Base-by-base conservation (phyloP, 2,329 filamentous ascomycete genomes). In the Pyrenochaeta sp. region DNA sequence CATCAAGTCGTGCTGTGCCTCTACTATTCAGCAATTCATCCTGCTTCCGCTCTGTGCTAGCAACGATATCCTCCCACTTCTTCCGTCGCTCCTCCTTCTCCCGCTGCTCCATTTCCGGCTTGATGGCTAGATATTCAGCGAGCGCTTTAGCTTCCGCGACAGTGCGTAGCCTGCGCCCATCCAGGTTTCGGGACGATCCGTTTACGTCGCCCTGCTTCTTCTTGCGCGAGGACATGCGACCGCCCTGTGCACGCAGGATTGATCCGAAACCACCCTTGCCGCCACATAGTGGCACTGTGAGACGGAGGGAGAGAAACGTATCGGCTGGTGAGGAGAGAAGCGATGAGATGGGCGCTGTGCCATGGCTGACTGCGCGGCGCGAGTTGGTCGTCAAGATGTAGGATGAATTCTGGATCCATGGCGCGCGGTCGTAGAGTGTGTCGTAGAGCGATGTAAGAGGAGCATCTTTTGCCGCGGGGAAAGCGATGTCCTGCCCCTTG, bases 191-290 rank as follows among this genome's bases (percentile, higher is more conserved):
- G 73, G 92, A 97, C 2, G 93, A 97, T 25, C 89, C 93, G 72
- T 96, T 94, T 61, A 92, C 89, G 37, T 96, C 92, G 52, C 88
- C 89, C 54, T 90, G 90, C 72, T 90, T 90, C 84, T 94, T 95
- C 82, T 96, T 96, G 68, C 89, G 88, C n/a, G 91, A 94, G 2
- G 93, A 96, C 95, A 99, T 99, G 81, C 96, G 94, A 40, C 96
- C 95, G 74, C 96, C 95, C 2, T 95, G 95, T 0, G 96, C 95
- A 73, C 96, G 92, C 37, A 99, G 88, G 78, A 99, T 96, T 1
- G 94, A 98, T 52, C 95, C 95, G 76, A 99, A 99, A 72, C 95
- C 95, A 78, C 95, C 95, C 76, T 99, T 99, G 75, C 96, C 96
- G 81, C 96, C 95, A 68, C 90, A 91, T 39, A 97, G 81, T 5